A percentile compares a stretch with the other conserved stretches of the same genome.
phyloP scores from a whole-genome alignment of 192 early-diverging fungal species.

The Backusella mclennaniae region DNA sequence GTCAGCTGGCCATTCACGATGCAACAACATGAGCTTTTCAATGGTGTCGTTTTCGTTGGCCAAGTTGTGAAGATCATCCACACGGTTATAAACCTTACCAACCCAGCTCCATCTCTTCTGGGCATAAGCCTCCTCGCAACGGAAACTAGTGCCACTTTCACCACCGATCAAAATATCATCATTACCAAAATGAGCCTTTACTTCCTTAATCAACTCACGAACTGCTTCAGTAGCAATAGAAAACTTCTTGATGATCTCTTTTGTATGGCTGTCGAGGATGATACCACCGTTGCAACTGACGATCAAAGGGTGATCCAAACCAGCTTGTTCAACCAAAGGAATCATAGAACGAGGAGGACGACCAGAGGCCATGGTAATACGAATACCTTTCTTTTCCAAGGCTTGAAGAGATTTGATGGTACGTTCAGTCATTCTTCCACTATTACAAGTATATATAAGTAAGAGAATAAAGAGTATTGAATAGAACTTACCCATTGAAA shows the following conservation, averaged over 20 bases:
- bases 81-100: conserved; percentile 3
- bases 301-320: conserved; percentile 11
- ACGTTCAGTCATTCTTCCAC: conserved; percentile 13
- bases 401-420: conserved; percentile 15
- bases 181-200: conserved; percentile 11
- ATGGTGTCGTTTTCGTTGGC: conserved; percentile 14
- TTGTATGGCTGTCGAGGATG: conserved; percentile 16
- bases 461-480: not conserved
- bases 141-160: conserved; percentile 25
- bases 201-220: conserved; percentile 1
- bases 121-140: conserved; percentile 25
- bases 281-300: conserved; percentile 32
- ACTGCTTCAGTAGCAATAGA: conserved; percentile 15
- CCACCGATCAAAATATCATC: conserved; percentile 21
- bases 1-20: conserved; percentile 14
- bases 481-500: conserved; percentile 12
- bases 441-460: not conserved
- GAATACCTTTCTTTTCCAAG: conserved; percentile 16
- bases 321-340: conserved; percentile 18
- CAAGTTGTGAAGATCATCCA: conserved; percentile 15
- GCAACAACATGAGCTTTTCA: conserved; percentile 26
- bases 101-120: conserved; percentile 1
- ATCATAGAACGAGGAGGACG: conserved; percentile 30
- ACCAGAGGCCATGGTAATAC: conserved; percentile 27
- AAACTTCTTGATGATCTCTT: conserved; percentile 18